Evolutionary conservation across 2,329 filamentous ascomycete genomes (phyloP).

Genomic region (Geosmithia flava): DNA sequence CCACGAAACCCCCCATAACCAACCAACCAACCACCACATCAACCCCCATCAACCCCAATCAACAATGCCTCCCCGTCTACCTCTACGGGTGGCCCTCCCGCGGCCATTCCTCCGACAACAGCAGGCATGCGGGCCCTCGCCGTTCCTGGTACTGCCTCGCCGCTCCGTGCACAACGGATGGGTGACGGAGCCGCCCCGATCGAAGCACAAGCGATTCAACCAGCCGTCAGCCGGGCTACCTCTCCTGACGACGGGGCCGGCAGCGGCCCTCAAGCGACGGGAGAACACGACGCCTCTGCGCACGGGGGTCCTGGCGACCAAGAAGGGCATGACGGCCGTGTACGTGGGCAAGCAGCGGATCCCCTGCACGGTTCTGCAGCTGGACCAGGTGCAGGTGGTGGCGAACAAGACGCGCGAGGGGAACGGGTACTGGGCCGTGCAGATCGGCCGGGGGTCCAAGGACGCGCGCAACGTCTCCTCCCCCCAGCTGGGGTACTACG

Average conservation of each 20-base stretch:
- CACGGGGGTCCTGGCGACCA: conserved; percentile 72
- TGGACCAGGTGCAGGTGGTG: conserved; percentile 85
- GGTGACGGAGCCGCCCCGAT: conserved; percentile 39
- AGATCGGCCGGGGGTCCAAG: conserved; percentile 70
- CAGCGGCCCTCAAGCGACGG: conserved; percentile 46
- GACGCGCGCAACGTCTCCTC: conserved; percentile 66
- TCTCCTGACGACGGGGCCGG: conserved; percentile 41
- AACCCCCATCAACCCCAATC: conserved; percentile 1
- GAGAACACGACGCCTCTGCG: conserved; percentile 51
- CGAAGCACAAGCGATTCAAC: conserved; percentile 48
- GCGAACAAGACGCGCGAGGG: conserved; percentile 68
- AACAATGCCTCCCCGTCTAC: conserved; percentile 33
- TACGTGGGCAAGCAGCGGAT: conserved; percentile 70
- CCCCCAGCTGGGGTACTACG: conserved; percentile 79
- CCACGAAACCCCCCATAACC: not conserved
- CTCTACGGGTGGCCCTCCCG: conserved; percentile 29
- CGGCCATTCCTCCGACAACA: conserved; percentile 18
- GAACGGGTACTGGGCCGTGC: conserved; percentile 91
- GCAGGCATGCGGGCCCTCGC: conserved; percentile 6
- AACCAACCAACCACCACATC: conserved; percentile 6
- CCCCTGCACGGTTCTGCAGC: conserved; percentile 83
- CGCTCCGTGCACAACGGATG: conserved; percentile 47
- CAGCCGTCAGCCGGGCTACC: conserved; percentile 44
- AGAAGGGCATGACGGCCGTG: conserved; percentile 92
- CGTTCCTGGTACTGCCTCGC: conserved; percentile 29